Evolutionary conservation across 495 filamentous ascomycete genomes (phyloP), one percentile per base, ranked within the genome.

Genomic region (Aspergillus funiculosus): DNA sequence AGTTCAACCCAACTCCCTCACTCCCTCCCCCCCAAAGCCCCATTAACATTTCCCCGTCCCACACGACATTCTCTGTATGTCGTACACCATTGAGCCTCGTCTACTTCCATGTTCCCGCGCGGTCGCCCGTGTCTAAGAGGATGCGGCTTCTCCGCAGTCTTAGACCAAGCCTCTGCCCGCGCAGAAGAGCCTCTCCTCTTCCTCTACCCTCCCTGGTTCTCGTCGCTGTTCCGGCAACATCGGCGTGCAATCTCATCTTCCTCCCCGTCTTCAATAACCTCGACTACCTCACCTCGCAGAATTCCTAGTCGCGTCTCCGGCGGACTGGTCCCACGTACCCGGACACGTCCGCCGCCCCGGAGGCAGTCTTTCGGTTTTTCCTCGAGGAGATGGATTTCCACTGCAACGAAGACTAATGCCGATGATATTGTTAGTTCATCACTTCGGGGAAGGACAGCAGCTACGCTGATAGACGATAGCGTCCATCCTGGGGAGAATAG

Each of bases 161-260:
- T 67, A 44, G 65, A 71, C 56, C 61, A 53, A 36, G 54, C 60
- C 54, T 56, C 60, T 49, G 55, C 61, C 56, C 57, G 58, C 47
- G 39, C 62, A 48, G 59, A 63, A 43, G 67, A 72, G 59, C 62
- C 39, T 24, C 50, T 74, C 17, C 61, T 70, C 17, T 74, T 74
- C 45, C 68, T 74, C 26, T 74, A 74, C 43, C 70, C 70, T 43
- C 63, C 58, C 50, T 71, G 64, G 68, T 63, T 58, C 46, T 58
- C 63, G 11, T 54, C 61, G 34, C 41, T 50, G 13, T 25, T 60
- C 9, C 57, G 48, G n/a, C 53, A 28, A 1, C 27, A 57, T 9
- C 57, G 53, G 21, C 56, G 57, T 43, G 39, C 45, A 19, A 39
- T 58, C 13, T 40, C 55, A 22, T 43, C 48, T 9, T 10, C 34